A percentile compares a stretch with the other conserved stretches of the same genome.
These are phyloP conservation scores for Lumnitzera littorea DNA, from an alignment of 345 rosid species.

Conservation along the genomic window DNA sequence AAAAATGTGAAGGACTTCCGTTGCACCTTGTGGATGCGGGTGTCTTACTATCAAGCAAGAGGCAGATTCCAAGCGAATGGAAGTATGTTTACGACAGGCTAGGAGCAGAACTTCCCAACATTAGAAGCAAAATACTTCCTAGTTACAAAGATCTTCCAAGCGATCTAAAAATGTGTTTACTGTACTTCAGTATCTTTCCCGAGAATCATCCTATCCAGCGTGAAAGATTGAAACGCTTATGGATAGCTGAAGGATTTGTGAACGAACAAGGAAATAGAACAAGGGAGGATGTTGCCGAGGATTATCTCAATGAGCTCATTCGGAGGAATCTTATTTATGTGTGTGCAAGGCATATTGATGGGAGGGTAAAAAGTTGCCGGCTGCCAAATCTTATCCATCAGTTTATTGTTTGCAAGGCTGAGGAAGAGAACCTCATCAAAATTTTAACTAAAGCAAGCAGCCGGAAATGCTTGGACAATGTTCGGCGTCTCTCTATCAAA, in stretches of 20 bases:
- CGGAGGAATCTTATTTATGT: constrained; percentile 6
- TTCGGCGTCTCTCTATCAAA: not conserved
- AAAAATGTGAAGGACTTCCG: constrained; percentile 18
- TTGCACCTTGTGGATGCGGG: constrained; percentile 5
- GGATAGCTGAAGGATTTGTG: constrained; percentile 13
- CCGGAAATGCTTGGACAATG: not conserved
- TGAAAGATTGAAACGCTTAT: not conserved
- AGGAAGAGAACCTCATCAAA: not conserved
- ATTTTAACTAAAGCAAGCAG: not conserved
- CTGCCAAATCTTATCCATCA: constrained; percentile 4
- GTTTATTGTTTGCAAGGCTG: not conserved
- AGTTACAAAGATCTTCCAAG: constrained; percentile 13
- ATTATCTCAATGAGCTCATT: constrained; percentile 8
- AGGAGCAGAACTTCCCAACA: not conserved
- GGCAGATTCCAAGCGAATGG: not conserved
- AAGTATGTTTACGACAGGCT: constrained; percentile 9
- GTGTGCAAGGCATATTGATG: not conserved
- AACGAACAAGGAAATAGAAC: not conserved
- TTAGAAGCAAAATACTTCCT: constrained; percentile 4
- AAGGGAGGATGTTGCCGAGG: constrained; percentile 8
- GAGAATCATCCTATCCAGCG: too few relatives aligned
- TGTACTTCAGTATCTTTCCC: constrained; percentile 17
- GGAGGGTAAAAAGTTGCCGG: not conserved
- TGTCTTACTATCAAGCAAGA: constrained; percentile 3
- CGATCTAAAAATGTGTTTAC: constrained; percentile 10